Evolutionary conservation across 2,329 filamentous ascomycete genomes (phyloP), one percentile per base, ranked within the genome.

Genomic region (Scortechinia acanthostroma): DNA sequence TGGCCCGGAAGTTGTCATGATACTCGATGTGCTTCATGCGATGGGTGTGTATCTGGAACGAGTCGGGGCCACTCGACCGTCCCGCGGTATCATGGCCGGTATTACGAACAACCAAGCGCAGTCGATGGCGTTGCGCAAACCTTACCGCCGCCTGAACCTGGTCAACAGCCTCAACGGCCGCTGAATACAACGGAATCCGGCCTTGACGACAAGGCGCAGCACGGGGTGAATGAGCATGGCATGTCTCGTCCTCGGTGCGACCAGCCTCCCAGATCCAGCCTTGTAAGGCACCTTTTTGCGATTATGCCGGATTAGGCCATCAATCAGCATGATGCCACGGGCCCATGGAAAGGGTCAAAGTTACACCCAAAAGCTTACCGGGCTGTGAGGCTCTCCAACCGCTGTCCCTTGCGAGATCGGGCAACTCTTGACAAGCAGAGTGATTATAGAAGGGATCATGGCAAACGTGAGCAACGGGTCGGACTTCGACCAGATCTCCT

Each of bases 211-310:
- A 65, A 2, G 53, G 51, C 1, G 48, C 47, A 14, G 47, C 42
- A 21, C 45, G 44, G 4, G 54, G 48, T 2, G 50, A 54, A 28
- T 58, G 59, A n/a, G 65, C 52, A 43, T 61, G 62, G 47, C 65
- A 68, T 13, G 48, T 58, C 47, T 68, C 51, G 43, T 64, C 55
- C 1, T 49, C 52, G 23, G 57, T 54, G 3, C 60, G 57, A 57
- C 61, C 63, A 4, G 60, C 56, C 44, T 67, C 65, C 57, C 63
- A 68, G 49, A 63, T 68, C 40, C 57, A 50, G 50, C 56, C 59
- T 44, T 64, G 60, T 6, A 62, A 52, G 3, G 63, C 61, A 30
- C 10, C 25, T 30, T 10, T 30, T 10, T 30, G 25, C 10, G n/a
- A n/a, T n/a, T 10, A 10, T 10, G n/a, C 10, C n/a, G n/a, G 10